Percentiles rank a stretch among this genome's conserved stretches.
Conservation (phyloP, 192 early-diverging fungal species). For the Chytriomyces hyalinus region DNA sequence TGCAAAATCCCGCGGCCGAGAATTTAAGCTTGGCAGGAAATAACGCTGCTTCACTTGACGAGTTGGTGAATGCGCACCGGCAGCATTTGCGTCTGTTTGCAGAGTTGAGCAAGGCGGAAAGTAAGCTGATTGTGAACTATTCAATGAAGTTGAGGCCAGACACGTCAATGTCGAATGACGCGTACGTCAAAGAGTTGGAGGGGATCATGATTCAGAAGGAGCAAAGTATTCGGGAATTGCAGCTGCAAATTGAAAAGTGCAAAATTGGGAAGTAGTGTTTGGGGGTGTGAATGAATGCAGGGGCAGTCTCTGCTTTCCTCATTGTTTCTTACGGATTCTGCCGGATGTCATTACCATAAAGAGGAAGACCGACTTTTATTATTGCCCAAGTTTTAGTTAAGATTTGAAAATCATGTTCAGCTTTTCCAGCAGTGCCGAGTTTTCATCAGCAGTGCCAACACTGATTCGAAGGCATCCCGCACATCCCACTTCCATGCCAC, state of each 20-base stretch:
- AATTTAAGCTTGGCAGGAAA: background rate
- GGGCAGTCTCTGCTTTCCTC: background rate
- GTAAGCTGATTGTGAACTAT: conserved; percentile 56
- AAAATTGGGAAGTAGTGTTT: background rate
- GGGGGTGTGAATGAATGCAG: background rate
- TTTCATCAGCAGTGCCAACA: conserved; percentile 88
- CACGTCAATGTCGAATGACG: conserved; percentile 21
- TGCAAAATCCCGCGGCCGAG: background rate
- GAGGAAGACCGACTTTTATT: background rate
- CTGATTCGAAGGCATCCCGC: conserved; percentile 93
- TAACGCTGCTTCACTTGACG: conserved; percentile 35
- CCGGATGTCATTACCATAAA: background rate
- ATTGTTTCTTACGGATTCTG: background rate
- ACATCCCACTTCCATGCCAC: conserved; percentile 92
- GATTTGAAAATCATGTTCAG: conserved; percentile 21
- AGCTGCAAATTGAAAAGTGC: conserved; percentile 9
- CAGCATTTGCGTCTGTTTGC: conserved; percentile 56
- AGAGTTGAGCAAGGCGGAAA: conserved; percentile 52
- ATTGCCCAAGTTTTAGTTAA: background rate
- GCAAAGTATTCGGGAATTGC: conserved; percentile 19
- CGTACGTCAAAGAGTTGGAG: conserved; percentile 31
- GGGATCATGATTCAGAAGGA: conserved; percentile 31
- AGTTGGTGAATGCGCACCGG: conserved; percentile 54
- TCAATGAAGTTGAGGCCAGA: conserved; percentile 46
- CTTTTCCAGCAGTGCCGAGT: conserved; percentile 65